Evolutionary conservation across 768 basidiomycete species (phyloP), one percentile per base, ranked within the genome.

Genomic region (Amanita phalloides): DNA sequence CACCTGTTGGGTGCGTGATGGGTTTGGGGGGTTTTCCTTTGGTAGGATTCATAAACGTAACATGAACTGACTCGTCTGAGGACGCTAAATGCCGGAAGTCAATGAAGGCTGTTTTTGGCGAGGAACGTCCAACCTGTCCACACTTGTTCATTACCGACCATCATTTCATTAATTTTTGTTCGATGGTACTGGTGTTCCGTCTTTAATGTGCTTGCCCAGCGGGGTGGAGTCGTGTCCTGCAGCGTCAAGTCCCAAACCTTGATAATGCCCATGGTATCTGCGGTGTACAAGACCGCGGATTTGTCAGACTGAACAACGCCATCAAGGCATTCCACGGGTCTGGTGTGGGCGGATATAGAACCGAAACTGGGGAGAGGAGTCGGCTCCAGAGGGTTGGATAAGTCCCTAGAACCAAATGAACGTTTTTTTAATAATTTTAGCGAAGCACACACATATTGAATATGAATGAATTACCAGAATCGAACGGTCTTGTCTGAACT

Each of bases 241-340:
- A 77, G 76, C 43, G 66, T 66, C 46, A 95, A 60, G 23, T 76
- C 68, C 94, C 94, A 99, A 26, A 81, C 66, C 54, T 84, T 88
- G 62, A 97, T 81, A 7, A 86, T 64, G 2, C 95, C 96, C 84
- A 98, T 88, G 3, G 90, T 94, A 65, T 98, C 95, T 6, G 79
- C 90, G 0, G 91, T 90, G 63, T 84, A 89, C 4, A 98, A 66
- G 25, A 75, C 68, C 0, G 69, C 76, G 17, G 70, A 67, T 9
- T 61, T 62, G n/a, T 69, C 71, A 3, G 79, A 76, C 36, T 68
- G 56, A 11, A 66, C 57, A 53, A 72, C 69, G n/a, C 77, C 84
- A 36, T 79, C 75, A 10, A 96, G 64, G 54, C 79, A 81, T 63
- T 91, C 90, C 6, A 98, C 82, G 3, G 95, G 95, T 11, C 95